Evolutionary conservation across 177 flowering plant species (phyloP).

Genomic region (Telopea speciosissima): DNA sequence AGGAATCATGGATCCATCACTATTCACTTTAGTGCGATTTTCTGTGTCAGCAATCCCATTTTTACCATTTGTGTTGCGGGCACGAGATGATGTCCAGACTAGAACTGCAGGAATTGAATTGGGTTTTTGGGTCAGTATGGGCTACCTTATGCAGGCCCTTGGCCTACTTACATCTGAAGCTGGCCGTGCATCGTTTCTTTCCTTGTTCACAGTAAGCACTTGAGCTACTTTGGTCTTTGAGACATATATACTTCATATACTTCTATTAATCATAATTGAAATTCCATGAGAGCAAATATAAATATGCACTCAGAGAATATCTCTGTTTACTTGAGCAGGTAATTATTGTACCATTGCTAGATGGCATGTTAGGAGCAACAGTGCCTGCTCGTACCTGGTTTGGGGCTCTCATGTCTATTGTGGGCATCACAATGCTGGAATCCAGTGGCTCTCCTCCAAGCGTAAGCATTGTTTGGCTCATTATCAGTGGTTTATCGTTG

Average conservation of each 20-base stretch:
- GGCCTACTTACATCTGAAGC: slow-evolving; percentile 83
- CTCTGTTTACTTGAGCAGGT: slow-evolving; percentile 43
- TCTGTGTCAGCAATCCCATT: slow-evolving; percentile 63
- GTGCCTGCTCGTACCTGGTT: slow-evolving; percentile 69
- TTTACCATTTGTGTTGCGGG: slow-evolving; percentile 50
- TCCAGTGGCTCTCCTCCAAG: slow-evolving; percentile 88
- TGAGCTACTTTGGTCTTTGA: not conserved
- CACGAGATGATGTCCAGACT: slow-evolving; percentile 44
- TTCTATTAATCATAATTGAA: no score
- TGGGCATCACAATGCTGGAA: slow-evolving; percentile 80
- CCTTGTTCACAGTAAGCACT: slow-evolving; percentile 65
- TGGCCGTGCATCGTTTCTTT: slow-evolving; percentile 85
- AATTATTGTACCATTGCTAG: slow-evolving; percentile 71
- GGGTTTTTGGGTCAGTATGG: slow-evolving; percentile 88
- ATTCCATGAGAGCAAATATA: not conserved
- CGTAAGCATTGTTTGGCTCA: slow-evolving; percentile 34
- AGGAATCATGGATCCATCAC: slow-evolving; percentile 65
- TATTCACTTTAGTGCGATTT: slow-evolving; percentile 68
- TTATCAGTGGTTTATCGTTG: not conserved
- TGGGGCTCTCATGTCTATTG: slow-evolving; percentile 69
- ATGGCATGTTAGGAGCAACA: slow-evolving; percentile 70
- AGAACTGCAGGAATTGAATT: slow-evolving; percentile 75
- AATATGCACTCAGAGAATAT: slow-evolving; percentile 2
- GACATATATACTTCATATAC: not conserved
- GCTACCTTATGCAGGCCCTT: slow-evolving; percentile 74